Percentiles rank a stretch among this genome's conserved stretches.
phyloP scores from a whole-genome alignment of 73 alveolate genomes.

The Urostyla sp. region DNA sequence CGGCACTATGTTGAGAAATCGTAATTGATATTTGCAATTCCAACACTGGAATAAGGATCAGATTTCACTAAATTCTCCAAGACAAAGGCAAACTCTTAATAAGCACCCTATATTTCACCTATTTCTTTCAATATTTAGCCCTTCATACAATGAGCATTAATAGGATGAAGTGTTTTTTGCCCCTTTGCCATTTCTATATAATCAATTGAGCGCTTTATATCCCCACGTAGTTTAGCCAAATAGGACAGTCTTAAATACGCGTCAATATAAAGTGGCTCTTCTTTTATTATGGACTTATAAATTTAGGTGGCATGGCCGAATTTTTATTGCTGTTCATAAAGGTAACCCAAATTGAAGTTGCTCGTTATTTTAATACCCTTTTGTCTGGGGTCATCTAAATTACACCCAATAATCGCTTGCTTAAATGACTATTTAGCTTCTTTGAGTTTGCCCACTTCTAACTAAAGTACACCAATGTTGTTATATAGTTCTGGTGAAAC shows the following conservation, averaged over 20 bases:
- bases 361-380: constrained; percentile 12
- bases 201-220: constrained; percentile 59
- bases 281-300: constrained; percentile 42
- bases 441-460: constrained; percentile 34
- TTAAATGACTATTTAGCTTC: constrained; percentile 27
- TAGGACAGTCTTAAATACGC: constrained; percentile 75
- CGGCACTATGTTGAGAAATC: constrained; percentile 44
- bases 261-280: constrained; percentile 63
- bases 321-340: constrained; percentile 21
- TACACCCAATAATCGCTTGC: neutral
- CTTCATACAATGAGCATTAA: constrained; percentile 13
- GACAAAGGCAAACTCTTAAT: constrained; percentile 21
- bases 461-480: constrained; percentile 30
- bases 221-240: constrained; percentile 63
- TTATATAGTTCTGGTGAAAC: constrained; percentile 30
- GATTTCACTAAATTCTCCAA: constrained; percentile 6
- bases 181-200: constrained; percentile 58
- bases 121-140: constrained; percentile 19
- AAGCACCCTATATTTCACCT: constrained; percentile 16
- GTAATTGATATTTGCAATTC: constrained; percentile 63
- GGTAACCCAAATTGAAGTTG: constrained; percentile 32
- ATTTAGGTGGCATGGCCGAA: constrained; percentile 22
- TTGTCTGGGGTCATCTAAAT: neutral
- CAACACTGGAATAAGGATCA: constrained; percentile 62
- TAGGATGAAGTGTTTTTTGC: constrained; percentile 51